Percentiles rank a stretch among this genome's conserved stretches.
phyloP scores from a whole-genome alignment of 179 eudicot genomes.

The Gypsophila paniculata region DNA sequence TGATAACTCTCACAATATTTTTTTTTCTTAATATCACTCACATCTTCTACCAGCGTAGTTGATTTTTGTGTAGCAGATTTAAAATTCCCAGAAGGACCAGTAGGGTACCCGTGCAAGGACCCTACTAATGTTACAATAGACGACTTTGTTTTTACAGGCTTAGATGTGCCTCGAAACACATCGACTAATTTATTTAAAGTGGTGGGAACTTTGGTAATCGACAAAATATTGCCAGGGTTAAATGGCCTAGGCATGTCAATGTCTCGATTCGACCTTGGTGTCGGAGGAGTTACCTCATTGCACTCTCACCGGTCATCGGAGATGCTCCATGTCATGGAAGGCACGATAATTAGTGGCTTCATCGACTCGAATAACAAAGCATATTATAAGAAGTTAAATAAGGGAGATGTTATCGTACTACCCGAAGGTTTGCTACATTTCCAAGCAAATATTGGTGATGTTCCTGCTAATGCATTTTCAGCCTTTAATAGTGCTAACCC shows the following conservation, averaged over 20 bases:
- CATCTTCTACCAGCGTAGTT: not conserved
- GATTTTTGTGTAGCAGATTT: conserved; percentile 17
- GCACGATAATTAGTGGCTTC: conserved; percentile 18
- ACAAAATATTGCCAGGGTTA: conserved; percentile 17
- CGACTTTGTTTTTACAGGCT: conserved; percentile 3
- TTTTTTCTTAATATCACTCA: not conserved
- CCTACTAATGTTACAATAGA: not conserved
- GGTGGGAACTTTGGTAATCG: not conserved
- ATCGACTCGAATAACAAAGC: conserved; percentile 4
- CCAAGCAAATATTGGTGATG: not conserved
- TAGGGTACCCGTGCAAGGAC: conserved; percentile 11
- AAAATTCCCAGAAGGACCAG: not conserved
- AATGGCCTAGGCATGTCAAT: conserved; percentile 23
- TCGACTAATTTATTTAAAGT: not conserved
- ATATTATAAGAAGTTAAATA: conserved; percentile 14
- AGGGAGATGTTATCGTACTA: conserved; percentile 20
- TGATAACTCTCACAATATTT: not conserved
- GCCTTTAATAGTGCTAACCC: not conserved
- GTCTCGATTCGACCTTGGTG: conserved; percentile 17
- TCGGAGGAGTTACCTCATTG: conserved; percentile 4
- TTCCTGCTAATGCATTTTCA: not conserved
- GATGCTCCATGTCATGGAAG: conserved; percentile 10
- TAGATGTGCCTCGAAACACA: conserved; percentile 6
- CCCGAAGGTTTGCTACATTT: conserved; percentile 8
- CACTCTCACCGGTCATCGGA: conserved; percentile 24